phyloP scores from a whole-genome alignment of 202 grass and related monocot genomes.

The Zoysia matrella region DNA sequence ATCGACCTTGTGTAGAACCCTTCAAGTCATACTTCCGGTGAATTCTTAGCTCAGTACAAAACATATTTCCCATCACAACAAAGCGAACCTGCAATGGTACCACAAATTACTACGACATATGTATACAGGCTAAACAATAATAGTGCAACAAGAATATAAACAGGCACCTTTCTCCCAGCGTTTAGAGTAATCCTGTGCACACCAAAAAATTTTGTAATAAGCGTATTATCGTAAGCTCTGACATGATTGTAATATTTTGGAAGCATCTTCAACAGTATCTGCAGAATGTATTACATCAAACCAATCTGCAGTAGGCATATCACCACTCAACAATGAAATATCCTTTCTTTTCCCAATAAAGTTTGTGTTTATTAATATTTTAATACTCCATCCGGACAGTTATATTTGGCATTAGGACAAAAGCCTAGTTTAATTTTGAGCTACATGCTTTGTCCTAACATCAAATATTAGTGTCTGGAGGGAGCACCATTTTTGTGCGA shows the following conservation, averaged over 20 bases:
- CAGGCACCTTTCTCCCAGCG: conserved; percentile 73
- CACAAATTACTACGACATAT: conserved; percentile 32
- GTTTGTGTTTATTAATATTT: conserved; percentile 3
- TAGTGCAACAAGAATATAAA: conserved; percentile 31
- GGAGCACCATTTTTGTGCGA: not conserved
- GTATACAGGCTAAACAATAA: conserved; percentile 17
- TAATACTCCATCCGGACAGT: not conserved
- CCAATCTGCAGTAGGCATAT: conserved; percentile 66
- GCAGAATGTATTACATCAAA: conserved; percentile 71
- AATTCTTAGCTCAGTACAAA: conserved; percentile 90
- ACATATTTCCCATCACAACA: conserved; percentile 99
- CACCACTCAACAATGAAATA: conserved; percentile 47
- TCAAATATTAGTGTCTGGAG: not conserved
- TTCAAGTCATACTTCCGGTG: conserved; percentile 96
- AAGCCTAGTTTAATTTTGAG: not conserved
- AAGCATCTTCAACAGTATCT: conserved; percentile 99
- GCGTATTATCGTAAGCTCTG: conserved; percentile 97
- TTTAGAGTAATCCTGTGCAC: conserved; percentile 89
- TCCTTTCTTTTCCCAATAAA: conserved; percentile 21
- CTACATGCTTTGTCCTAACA: not conserved
- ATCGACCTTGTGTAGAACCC: conserved; percentile 91
- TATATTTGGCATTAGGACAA: not conserved
- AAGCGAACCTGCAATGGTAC: conserved; percentile 76
- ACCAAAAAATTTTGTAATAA: conserved; percentile 99
- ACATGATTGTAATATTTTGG: conserved; percentile 98